Conservation (phyloP, 169 alveolate genomes). For the Eimeria brunetti region DNA sequence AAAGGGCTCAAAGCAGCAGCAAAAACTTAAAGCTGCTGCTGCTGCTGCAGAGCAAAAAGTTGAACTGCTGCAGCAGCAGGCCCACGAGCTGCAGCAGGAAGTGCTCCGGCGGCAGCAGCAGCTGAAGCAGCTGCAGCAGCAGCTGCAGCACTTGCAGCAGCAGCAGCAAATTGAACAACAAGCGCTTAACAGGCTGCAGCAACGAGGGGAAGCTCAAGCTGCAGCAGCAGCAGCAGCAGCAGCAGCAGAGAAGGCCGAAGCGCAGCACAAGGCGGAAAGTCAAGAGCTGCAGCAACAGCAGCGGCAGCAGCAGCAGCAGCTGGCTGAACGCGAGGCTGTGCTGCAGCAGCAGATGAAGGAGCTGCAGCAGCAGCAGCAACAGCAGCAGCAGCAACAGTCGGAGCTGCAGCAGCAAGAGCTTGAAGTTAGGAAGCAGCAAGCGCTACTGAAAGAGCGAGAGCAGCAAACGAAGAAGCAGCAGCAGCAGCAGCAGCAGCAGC, state of each 20-base stretch:
- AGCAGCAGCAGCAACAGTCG: constrained; percentile 23
- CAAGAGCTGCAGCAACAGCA: constrained; percentile 24
- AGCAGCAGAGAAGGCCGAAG: background rate
- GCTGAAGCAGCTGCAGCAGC: constrained; percentile 32
- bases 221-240: constrained; percentile 8
- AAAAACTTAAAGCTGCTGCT: background rate
- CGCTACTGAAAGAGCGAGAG: background rate
- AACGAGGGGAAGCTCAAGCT: background rate
- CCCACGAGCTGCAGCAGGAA: background rate
- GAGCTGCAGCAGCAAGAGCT: constrained; percentile 25
- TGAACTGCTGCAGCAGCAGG: constrained; percentile 30
- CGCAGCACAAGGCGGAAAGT: background rate
- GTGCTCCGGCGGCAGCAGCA: constrained; percentile 7
- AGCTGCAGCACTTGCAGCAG: too few relatives aligned
- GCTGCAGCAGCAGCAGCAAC: constrained; percentile 13
- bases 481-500: constrained; percentile 16
- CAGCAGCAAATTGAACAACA: background rate
- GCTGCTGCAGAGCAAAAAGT: background rate
- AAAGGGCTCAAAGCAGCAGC: background rate
- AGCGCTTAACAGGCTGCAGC: background rate
- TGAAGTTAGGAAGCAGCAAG: background rate
- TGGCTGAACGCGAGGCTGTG: background rate
- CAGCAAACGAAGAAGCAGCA: background rate
- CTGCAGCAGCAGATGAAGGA: constrained; percentile 9
- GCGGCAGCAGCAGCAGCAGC: constrained; percentile 51